Evolutionary conservation across 1,139 yeast species (phyloP), one percentile per base, ranked within the genome.

Genomic region (Yarrowia galli): DNA sequence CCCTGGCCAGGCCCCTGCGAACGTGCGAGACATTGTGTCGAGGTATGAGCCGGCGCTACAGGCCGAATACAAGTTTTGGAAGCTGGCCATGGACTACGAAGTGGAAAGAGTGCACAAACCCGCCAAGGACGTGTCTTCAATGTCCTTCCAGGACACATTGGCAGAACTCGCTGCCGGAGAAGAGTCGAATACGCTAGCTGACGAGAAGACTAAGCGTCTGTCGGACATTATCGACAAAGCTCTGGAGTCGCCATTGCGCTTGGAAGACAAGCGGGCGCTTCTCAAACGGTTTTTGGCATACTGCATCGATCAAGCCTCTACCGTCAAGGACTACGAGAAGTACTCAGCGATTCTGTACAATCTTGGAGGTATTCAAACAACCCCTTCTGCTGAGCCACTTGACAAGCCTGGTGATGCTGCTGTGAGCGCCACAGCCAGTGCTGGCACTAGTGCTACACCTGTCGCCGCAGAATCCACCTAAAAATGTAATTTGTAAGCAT

Each of bases 1-100:
- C 42, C 64, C 64, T 18, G 64, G 64, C 16, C 64, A 58, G 42
- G 51, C 64, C 10, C 64, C 64, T 20, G 51, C 64, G 10, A 58
- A 43, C 42, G 64, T 58, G 8, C 15, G 64, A 25, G 64, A 58
- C 42, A 42, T 32, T 15, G 20, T 58, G 20, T 20, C 64, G n/a
- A 58, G 46, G 42, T 58, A 58, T 28, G 40, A 58, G 51, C 40
- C 64, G 6, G n/a, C 22, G 16, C 51, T 58, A 2, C 13, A 43
- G 64, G 51, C 13, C 8, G 64, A 58, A 15, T 58, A 58, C 64
- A 42, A 22, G 42, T 58, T 58, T 22, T 58, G 64, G 64, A 42
- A 12, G 20, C 32, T 58, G 10, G 51, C 51, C 32, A 43, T 58
- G 51, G 46, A 43, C 32, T 58, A 58, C 51, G 64, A 58, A 18